These are phyloP conservation scores for Trametes hirsuta DNA, from an alignment of 1,284 basidiomycete genomes.

Conservation along the genomic window DNA sequence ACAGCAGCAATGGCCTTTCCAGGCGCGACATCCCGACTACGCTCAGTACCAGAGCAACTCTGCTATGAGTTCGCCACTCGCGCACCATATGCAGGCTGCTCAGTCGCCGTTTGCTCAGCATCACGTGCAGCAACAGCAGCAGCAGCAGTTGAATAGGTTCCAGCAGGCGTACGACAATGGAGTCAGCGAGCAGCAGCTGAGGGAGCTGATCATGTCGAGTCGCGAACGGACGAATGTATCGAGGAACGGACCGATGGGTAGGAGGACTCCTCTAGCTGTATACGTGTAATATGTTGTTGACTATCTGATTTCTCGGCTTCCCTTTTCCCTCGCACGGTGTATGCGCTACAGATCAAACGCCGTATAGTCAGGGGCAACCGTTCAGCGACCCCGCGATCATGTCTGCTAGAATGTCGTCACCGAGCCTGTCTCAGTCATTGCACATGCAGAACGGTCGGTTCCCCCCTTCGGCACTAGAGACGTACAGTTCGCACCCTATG, in stretches of 20 bases:
- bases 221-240: constrained; percentile 50
- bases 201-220: constrained; percentile 73
- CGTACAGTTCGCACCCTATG: constrained; percentile 35
- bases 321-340: constrained; percentile 25
- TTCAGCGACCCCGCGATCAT: constrained; percentile 83
- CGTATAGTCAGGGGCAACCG: constrained; percentile 44
- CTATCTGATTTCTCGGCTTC: constrained; percentile 23
- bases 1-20: constrained; percentile 52
- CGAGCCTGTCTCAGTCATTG: constrained; percentile 29
- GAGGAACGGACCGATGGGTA: constrained; percentile 49
- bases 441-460: constrained; percentile 31
- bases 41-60: constrained; percentile 44
- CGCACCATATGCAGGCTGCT: constrained; percentile 48
- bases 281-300: constrained; percentile 48
- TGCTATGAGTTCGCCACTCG: constrained; percentile 49
- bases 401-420: constrained; percentile 67
- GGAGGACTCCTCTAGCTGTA: constrained; percentile 46
- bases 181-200: constrained; percentile 72
- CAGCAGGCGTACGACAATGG: constrained; percentile 56
- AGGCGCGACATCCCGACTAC: constrained; percentile 45
- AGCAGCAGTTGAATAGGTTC: constrained; percentile 48
- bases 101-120: constrained; percentile 31
- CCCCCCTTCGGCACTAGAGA: constrained; percentile 26
- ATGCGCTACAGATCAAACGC: constrained; percentile 33
- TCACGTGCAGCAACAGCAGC: constrained; percentile 34